Conservation (phyloP, 2,329 filamentous ascomycete genomes). For the Neofusicoccum umdonicola region DNA sequence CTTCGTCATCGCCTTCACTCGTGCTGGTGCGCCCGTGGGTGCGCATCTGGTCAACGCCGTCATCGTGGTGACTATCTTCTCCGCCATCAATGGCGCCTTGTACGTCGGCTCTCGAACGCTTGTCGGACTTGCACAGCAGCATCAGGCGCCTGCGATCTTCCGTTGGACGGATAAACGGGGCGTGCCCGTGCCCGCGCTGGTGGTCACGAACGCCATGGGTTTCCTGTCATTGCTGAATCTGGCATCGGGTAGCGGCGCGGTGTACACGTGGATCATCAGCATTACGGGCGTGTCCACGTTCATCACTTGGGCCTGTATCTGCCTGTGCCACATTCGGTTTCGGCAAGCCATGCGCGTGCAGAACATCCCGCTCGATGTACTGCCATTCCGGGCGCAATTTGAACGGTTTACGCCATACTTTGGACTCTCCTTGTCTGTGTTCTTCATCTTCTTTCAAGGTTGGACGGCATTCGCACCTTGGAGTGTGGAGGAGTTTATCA, state of each 20-base stretch:
- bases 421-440: conserved; percentile 29
- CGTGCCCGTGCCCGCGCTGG: conserved; percentile 53
- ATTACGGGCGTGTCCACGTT: conserved; percentile 70
- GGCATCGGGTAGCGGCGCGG: conserved; percentile 65
- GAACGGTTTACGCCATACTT: too few relatives aligned
- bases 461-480: conserved; percentile 24
- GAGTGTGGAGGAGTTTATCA: neutral
- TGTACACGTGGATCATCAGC: conserved; percentile 78
- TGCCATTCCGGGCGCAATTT: too few relatives aligned
- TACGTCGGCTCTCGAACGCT: conserved; percentile 90
- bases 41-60: conserved; percentile 91
- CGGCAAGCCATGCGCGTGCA: too few relatives aligned
- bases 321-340: conserved; percentile 69
- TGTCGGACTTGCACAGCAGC: conserved; percentile 81
- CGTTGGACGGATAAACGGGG: conserved; percentile 57
- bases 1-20: conserved; percentile 88
- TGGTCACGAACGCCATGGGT: conserved; percentile 54
- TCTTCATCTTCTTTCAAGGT: conserved; percentile 38
- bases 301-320: conserved; percentile 83
- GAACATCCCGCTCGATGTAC: too few relatives aligned
- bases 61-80: conserved; percentile 85
- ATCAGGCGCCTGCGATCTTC: conserved; percentile 55
- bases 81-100: conserved; percentile 86
- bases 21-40: conserved; percentile 75
- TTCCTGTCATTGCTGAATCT: conserved; percentile 68